A percentile compares a stretch with the other conserved stretches of the same genome.
Evolutionary conservation across 2,329 filamentous ascomycete genomes (phyloP).

Genomic region (Diaporthe nobilis): DNA sequence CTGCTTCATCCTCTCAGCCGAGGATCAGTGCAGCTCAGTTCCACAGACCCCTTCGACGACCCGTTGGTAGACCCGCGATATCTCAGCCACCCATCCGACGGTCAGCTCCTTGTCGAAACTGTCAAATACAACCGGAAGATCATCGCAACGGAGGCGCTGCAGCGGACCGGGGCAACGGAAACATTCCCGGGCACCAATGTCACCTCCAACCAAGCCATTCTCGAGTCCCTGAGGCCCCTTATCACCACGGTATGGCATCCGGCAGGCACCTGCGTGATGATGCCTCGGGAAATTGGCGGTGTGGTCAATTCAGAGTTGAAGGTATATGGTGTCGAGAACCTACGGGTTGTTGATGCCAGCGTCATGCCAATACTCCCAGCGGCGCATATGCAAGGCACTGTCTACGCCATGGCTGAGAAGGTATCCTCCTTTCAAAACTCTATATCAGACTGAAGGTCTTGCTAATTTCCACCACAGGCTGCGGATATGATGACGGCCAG

Average conservation of each 20-base stretch:
- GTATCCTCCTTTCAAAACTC: not conserved
- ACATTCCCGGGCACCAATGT: constrained; percentile 9
- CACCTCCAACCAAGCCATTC: constrained; percentile 23
- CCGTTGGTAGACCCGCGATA: constrained; percentile 68
- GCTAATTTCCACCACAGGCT: not conserved
- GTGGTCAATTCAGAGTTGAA: constrained; percentile 26
- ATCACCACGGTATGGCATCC: constrained; percentile 30
- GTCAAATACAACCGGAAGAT: constrained; percentile 58
- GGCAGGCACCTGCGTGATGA: constrained; percentile 13
- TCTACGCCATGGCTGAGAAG: constrained; percentile 39
- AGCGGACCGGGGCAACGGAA: constrained; percentile 33
- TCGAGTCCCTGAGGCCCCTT: not conserved
- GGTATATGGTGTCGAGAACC: constrained; percentile 34
- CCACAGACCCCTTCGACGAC: constrained; percentile 55
- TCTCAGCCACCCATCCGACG: constrained; percentile 63
- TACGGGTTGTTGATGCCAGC: constrained; percentile 33
- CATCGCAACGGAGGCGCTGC: constrained; percentile 54
- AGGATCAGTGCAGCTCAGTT: constrained; percentile 52
- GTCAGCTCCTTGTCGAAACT: constrained; percentile 59
- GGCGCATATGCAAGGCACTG: constrained; percentile 22
- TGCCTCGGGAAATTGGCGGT: constrained; percentile 29
- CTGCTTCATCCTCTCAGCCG: constrained; percentile 33
- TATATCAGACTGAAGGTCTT: no score
- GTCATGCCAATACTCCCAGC: constrained; percentile 33
- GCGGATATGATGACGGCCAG: not conserved